A percentile compares a stretch with the other conserved stretches of the same genome.
These are phyloP conservation scores for Vanrija sp. DNA, from an alignment of 1,284 basidiomycete genomes.

Conservation along the genomic window DNA sequence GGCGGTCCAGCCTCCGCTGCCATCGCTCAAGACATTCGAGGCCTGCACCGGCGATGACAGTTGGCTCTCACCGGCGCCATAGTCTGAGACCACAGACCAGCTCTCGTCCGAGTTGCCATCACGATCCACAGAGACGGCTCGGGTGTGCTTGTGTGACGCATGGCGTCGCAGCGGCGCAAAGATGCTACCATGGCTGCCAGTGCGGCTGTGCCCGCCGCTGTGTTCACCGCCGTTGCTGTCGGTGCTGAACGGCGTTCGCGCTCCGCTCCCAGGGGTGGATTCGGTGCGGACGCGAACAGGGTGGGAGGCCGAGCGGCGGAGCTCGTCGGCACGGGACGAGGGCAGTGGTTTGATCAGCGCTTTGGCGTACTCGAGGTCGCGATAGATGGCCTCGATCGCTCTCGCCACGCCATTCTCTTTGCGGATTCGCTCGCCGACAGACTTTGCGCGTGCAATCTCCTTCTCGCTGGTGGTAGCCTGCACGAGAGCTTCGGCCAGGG, in stretches of 20 bases:
- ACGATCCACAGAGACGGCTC: neutral
- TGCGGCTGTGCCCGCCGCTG: neutral
- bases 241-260: neutral
- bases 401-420: conserved; percentile 82
- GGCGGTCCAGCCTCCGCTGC: neutral
- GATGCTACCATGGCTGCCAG: neutral
- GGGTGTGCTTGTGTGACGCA: neutral
- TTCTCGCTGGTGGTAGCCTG: conserved; percentile 79
- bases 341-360: conserved; percentile 64
- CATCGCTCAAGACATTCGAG: neutral
- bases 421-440: conserved; percentile 78
- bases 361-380: conserved; percentile 83
- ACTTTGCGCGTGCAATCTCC: conserved; percentile 77
- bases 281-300: neutral
- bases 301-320: conserved; percentile 1
- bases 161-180: too few species aligned
- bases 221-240: neutral
- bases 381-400: conserved; percentile 86
- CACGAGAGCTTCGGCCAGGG: conserved; percentile 69
- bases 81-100: conserved; percentile 18
- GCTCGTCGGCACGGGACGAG: neutral
- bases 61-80: neutral
- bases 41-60: neutral
- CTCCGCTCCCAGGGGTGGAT: too few species aligned
- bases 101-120: conserved; percentile 14